phyloP scores from a whole-genome alignment of 495 filamentous ascomycete species.

The Xylaria curta region DNA sequence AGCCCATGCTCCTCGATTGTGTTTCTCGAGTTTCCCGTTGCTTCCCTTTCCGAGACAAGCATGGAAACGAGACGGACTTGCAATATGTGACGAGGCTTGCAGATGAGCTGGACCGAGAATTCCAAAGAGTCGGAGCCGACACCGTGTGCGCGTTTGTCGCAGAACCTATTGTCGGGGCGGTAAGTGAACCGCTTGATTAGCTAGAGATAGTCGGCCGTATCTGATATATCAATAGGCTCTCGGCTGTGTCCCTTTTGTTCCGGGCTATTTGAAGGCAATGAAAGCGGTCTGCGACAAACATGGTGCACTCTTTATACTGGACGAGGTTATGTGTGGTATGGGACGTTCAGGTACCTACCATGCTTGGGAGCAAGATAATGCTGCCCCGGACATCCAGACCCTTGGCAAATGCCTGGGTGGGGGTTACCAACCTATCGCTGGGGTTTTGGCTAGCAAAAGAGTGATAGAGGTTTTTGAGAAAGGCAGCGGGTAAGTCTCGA shows the following conservation, averaged over 20 bases:
- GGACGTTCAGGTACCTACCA: conserved; percentile 66
- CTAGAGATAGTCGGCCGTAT: not conserved
- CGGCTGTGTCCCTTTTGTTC: conserved; percentile 66
- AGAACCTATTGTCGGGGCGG: conserved; percentile 61
- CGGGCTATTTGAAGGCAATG: conserved; percentile 70
- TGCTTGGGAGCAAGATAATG: conserved; percentile 62
- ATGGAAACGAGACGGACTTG: conserved; percentile 38
- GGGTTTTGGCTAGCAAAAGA: conserved; percentile 59
- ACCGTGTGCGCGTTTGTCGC: conserved; percentile 73
- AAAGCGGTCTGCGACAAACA: conserved; percentile 66
- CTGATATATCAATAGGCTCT: conserved; percentile 60
- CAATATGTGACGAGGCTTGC: conserved; percentile 59
- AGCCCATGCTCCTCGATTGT: conserved; percentile 61
- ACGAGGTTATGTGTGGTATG: conserved; percentile 76
- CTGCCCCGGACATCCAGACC: conserved; percentile 60
- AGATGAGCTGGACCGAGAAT: conserved; percentile 70
- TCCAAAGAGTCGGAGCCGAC: conserved; percentile 67
- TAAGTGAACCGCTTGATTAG: conserved; percentile 4
- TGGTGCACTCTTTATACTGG: conserved; percentile 72
- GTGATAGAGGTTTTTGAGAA: conserved; percentile 62
- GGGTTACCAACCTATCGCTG: conserved; percentile 69
- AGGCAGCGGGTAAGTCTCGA: conserved; percentile 58
- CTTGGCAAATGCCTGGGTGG: conserved; percentile 74
- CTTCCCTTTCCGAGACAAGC: conserved; percentile 50
- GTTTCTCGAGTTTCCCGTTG: conserved; percentile 66